These are phyloP conservation scores for Clavulina sp. DNA, from an alignment of 768 basidiomycete species.

Conservation along the genomic window DNA sequence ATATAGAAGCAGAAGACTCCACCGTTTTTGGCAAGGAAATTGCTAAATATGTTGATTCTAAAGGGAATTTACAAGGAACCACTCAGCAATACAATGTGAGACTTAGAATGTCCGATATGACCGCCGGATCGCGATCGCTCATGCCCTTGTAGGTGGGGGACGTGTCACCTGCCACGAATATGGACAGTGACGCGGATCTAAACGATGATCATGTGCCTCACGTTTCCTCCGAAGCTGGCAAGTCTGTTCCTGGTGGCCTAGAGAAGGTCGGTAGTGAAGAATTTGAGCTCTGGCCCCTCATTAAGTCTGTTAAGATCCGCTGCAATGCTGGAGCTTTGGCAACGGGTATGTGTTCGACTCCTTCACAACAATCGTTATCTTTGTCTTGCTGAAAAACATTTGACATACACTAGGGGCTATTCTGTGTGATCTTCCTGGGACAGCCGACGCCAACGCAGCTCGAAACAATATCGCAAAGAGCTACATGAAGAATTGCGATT, in stretches of 20 bases:
- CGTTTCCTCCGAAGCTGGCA: too few species aligned
- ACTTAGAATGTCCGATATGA: too few species aligned
- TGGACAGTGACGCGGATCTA: too few species aligned
- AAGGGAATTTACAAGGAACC: conserved; percentile 24
- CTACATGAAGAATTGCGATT: conserved; percentile 48
- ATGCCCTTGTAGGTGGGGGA: too few species aligned
- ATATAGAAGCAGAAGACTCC: conserved; percentile 32
- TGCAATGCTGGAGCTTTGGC: conserved; percentile 34
- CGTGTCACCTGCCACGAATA: too few species aligned
- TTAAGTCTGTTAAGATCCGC: conserved; percentile 42
- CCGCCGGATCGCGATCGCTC: too few species aligned
- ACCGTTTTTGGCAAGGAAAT: conserved; percentile 37
- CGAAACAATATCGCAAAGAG: conserved; percentile 43
- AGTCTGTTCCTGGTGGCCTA: too few species aligned
- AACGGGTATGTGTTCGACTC: too few species aligned
- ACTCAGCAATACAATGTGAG: conserved; percentile 22
- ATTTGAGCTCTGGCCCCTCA: conserved; percentile 35
- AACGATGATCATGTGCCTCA: too few species aligned
- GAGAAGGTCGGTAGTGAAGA: conserved; percentile 23
- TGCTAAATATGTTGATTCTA: conserved; percentile 44
- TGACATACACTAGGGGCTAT: too few species aligned
- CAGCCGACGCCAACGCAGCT: conserved; percentile 47
- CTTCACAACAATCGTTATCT: too few species aligned
- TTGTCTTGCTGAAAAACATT: too few species aligned
- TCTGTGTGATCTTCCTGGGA: conserved; percentile 44